Evolutionary conservation across 306 rosid species (phyloP).

Genomic region (Dryas alaskensis): DNA sequence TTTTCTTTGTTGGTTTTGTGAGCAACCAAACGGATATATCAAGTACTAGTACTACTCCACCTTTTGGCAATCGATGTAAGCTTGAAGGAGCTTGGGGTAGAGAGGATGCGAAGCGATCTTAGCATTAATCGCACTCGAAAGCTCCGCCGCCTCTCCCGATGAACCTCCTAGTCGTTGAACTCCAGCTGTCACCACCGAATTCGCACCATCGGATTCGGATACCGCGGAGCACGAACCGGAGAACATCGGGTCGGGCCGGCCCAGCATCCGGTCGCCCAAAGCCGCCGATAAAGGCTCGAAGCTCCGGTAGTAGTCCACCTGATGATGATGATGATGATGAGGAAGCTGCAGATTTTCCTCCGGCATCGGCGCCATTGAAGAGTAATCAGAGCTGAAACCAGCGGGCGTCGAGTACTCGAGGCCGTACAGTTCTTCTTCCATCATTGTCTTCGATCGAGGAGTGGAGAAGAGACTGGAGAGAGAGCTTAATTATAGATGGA

Average conservation of each 20-base stretch:
- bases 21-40: conserved; percentile 9
- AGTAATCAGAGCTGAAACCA: conserved; percentile 13
- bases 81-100: conserved; percentile 60
- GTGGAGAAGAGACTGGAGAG: background rate
- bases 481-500: background rate
- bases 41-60: conserved; percentile 22
- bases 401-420: conserved; percentile 19
- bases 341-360: background rate
- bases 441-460: conserved; percentile 12
- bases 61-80: conserved; percentile 76
- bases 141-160: conserved; percentile 25
- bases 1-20: conserved; percentile 10
- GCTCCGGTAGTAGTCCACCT: conserved; percentile 13
- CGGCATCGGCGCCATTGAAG: conserved; percentile 15
- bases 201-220: conserved; percentile 21
- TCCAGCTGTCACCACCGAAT: conserved; percentile 27
- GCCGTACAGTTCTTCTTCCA: conserved; percentile 50
- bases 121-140: conserved; percentile 30
- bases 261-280: conserved; percentile 7
- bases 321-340: background rate
- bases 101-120: conserved; percentile 77
- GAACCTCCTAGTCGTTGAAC: conserved; percentile 19
- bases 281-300: conserved; percentile 9
- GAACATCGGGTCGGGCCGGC: conserved; percentile 30
- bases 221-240: conserved; percentile 30